Evolutionary conservation across 148 eudicot genomes (phyloP).

Genomic region (Limonium bicolor): DNA sequence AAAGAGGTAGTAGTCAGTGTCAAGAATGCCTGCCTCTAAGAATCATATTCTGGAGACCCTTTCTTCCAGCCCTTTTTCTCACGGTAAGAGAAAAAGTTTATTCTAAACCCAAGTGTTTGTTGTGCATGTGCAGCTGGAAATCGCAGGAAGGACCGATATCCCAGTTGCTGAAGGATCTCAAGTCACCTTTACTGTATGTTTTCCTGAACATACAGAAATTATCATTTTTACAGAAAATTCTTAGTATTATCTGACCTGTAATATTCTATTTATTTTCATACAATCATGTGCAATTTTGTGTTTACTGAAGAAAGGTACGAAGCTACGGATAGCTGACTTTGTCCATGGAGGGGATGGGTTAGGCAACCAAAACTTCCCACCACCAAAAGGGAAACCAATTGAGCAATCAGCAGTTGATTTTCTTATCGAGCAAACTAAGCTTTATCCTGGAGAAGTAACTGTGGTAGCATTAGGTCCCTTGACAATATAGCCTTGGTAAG

Average conservation of each 20-base stretch:
- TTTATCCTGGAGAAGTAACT: constrained; percentile 72
- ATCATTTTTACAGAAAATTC: not conserved
- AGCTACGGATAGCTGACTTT: constrained; percentile 88
- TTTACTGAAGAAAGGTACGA: constrained; percentile 57
- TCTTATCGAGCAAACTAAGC: constrained; percentile 50
- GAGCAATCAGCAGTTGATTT: constrained; percentile 69
- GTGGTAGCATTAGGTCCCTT: constrained; percentile 93
- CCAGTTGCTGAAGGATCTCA: constrained; percentile 98
- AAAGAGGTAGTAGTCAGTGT: too few species aligned
- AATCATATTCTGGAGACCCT: too few species aligned
- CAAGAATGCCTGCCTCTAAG: too few species aligned
- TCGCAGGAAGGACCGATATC: constrained; percentile 79
- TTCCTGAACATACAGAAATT: not conserved
- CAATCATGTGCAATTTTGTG: not conserved
- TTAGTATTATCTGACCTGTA: not conserved
- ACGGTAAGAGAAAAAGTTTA: too few species aligned
- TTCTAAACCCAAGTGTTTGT: too few species aligned
- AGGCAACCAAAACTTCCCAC: constrained; percentile 93
- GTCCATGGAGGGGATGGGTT: constrained; percentile 94
- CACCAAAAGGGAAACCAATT: constrained; percentile 63
- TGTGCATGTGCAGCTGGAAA: constrained; percentile 48
- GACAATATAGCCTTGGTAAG: constrained; percentile 89
- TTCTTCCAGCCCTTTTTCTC: too few species aligned
- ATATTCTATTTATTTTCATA: too few species aligned
- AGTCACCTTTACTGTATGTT: constrained; percentile 58